Evolutionary conservation across 2,329 filamentous ascomycete genomes (phyloP), one percentile per base, ranked within the genome.

Genomic region (Aspergillus aculeatus): DNA sequence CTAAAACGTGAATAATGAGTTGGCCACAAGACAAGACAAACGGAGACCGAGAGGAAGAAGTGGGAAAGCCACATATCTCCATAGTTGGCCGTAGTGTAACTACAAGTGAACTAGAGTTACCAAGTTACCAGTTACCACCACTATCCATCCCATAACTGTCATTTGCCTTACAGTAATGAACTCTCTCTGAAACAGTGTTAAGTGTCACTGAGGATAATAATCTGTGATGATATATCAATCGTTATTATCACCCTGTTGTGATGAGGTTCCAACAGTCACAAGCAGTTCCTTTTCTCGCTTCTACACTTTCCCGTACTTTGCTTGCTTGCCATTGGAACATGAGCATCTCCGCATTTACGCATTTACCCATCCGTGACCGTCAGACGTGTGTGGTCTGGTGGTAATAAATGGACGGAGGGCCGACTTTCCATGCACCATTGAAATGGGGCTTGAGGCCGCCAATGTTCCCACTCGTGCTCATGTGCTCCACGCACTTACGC

Each of bases 391-490:
- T 50, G 16, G 23, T 26, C 14, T 29, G 29, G 14, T 50, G 19
- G 54, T 56, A 56, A 60, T 50, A 57, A 9, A 62, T 62, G 32
- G 50, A 38, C 21, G 51, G 23, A 35, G 32, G 52, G 52, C 56
- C 59, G 41, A 29, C 29, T 57, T 57, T 52, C 31, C 52, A 50
- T 47, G 31, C 57, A 60, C 59, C 52, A 61, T 65, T 60, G 58
- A 63, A 62, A 65, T 59, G 56, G 59, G 61, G 61, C 52, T 57
- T 62, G 59, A 60, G 56, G 58, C 54, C 58, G 60, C 61, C 60
- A 59, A 53, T 60, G 56, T 60, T 59, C 58, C 63, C 62, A 65
- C 66, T 69, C 66, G 65, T 69, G 65, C 63, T 64, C 61, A 59
- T 62, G 61, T 41, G 61, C 63, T 56, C 66, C 64, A 68, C 65